phyloP scores from a whole-genome alignment of 768 basidiomycete species.

The Boletus sensibilis region DNA sequence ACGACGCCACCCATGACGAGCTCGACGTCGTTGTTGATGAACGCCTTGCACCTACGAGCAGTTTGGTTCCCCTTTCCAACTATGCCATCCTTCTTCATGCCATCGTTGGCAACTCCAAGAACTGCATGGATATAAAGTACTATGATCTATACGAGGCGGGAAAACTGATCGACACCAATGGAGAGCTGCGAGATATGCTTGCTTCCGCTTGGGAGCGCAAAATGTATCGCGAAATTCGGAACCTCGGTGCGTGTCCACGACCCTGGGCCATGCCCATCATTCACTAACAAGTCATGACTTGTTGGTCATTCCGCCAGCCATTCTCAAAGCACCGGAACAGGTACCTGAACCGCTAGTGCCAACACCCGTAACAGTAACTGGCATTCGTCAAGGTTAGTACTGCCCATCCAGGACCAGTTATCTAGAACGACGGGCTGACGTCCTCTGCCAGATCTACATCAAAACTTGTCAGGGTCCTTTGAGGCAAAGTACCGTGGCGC shows the following conservation, averaged over 20 bases:
- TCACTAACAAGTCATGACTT: no score
- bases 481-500: not conserved
- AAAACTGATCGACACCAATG: not conserved
- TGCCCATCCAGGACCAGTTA: not conserved
- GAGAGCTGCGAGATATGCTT: not conserved
- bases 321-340: no score
- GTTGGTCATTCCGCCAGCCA: no score
- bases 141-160: fast-evolving
- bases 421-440: not conserved
- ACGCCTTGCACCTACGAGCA: no score
- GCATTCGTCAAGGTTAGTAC: not conserved
- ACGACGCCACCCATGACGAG: no score
- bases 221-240: conserved; percentile 6
- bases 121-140: not conserved
- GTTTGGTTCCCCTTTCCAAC: not conserved
- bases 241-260: not conserved
- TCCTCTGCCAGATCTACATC: not conserved
- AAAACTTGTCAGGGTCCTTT: not conserved
- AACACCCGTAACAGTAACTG: no score
- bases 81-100: not conserved
- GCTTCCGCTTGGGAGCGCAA: not conserved
- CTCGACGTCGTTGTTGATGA: no score
- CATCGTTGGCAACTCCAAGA: not conserved
- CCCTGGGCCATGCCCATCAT: no score
- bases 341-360: no score